These are phyloP conservation scores for Aspergillus fijiensis DNA, from an alignment of 2,329 filamentous ascomycete species.

Conservation along the genomic window DNA sequence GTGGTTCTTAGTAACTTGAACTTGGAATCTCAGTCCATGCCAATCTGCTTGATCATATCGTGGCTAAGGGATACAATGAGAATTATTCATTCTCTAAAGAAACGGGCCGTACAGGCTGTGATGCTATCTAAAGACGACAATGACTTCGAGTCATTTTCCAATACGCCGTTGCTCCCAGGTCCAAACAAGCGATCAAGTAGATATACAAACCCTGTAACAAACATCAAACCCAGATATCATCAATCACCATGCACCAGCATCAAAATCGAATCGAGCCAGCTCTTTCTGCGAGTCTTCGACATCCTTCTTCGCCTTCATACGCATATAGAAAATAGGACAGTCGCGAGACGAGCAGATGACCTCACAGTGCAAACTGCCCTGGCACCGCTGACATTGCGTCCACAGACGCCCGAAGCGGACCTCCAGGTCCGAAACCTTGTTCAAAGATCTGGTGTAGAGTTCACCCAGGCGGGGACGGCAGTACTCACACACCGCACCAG, in stretches of 20 bases:
- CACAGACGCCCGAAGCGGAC: conserved; percentile 88
- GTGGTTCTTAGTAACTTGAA: too few relatives aligned
- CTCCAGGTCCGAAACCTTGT: conserved; percentile 87
- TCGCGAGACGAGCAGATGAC: conserved; percentile 96
- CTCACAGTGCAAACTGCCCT: conserved; percentile 96
- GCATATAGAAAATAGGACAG: conserved; percentile 99
- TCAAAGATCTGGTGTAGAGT: conserved; percentile 86
- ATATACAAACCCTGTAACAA: conserved; percentile 19
- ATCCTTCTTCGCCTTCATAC: conserved; percentile 99
- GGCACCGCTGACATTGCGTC: conserved; percentile 97
- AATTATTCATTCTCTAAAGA: not conserved
- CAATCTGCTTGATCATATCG: too few relatives aligned
- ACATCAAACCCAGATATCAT: not conserved
- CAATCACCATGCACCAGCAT: conserved; percentile 66
- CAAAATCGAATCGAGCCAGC: conserved; percentile 81
- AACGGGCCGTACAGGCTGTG: not conserved
- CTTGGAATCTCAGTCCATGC: too few relatives aligned
- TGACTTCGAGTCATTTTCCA: conserved; percentile 4
- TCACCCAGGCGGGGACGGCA: conserved; percentile 85
- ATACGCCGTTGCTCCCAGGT: conserved; percentile 11
- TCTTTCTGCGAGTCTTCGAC: conserved; percentile 94
- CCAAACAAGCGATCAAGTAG: conserved; percentile 7
- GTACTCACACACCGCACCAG: conserved; percentile 83
- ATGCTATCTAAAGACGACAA: conserved; percentile 3
- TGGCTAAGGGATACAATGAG: too few relatives aligned